Evolutionary conservation across 306 rosid species (phyloP).

Genomic region (Oxytropis ochrocephala): DNA sequence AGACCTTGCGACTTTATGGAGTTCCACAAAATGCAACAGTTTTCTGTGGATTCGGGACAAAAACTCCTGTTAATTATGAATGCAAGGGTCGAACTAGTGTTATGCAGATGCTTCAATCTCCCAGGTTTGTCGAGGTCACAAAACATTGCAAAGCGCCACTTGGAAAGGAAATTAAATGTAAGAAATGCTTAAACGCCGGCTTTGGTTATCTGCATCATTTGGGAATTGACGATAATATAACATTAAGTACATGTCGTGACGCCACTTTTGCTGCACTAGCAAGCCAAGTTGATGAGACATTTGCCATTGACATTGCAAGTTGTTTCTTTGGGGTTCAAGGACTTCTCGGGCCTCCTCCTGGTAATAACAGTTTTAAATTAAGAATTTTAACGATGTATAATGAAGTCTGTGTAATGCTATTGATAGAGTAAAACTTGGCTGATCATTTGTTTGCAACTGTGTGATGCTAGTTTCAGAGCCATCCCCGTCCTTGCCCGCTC

Average conservation of each 20-base stretch:
- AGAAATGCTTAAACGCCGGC: constrained; percentile 76
- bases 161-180: constrained; percentile 59
- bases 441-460: constrained; percentile 15
- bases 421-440: neutral
- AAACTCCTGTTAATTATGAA: constrained; percentile 72
- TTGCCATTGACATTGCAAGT: constrained; percentile 66
- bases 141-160: constrained; percentile 62
- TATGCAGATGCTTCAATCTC: constrained; percentile 75
- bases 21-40: constrained; percentile 62
- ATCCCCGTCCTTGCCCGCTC: constrained; percentile 47
- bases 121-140: constrained; percentile 58
- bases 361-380: constrained; percentile 30
- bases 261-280: constrained; percentile 80
- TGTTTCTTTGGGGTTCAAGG: constrained; percentile 94
- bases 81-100: constrained; percentile 81
- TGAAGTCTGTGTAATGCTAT: constrained; percentile 3
- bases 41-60: constrained; percentile 87
- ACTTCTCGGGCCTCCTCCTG: constrained; percentile 47
- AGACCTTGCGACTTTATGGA: constrained; percentile 66
- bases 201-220: constrained; percentile 64
- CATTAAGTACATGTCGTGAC: constrained; percentile 85
- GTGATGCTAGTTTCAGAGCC: constrained; percentile 52
- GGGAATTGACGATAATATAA: constrained; percentile 63
- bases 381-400: neutral
- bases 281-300: constrained; percentile 62